phyloP scores from a whole-genome alignment of 805 yeast species.

The Candida parachauliodes region DNA sequence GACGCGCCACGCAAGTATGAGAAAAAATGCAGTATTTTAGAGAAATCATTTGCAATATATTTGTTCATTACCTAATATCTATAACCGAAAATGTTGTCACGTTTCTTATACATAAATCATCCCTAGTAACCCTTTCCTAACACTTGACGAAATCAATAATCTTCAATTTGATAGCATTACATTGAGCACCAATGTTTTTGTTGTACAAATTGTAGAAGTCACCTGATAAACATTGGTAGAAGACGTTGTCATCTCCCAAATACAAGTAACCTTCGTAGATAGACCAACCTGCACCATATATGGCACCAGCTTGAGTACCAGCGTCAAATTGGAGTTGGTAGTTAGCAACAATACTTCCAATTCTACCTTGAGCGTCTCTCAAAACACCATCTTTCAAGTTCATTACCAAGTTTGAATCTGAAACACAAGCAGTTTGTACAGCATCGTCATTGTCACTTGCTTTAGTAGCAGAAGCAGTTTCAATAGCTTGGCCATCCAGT shows the following conservation, averaged over 20 bases:
- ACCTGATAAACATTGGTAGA: slow-evolving; percentile 76
- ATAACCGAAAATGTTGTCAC: no score
- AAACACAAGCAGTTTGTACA: slow-evolving; percentile 36
- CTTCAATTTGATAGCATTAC: slow-evolving; percentile 11
- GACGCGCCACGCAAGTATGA: no score
- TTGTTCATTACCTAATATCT: no score
- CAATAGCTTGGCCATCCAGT: slow-evolving; percentile 42
- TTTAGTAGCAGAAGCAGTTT: slow-evolving; percentile 22
- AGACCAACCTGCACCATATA: slow-evolving; percentile 64
- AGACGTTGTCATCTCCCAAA: slow-evolving; percentile 59
- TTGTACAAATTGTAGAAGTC: slow-evolving; percentile 77
- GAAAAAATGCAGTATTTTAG: no score
- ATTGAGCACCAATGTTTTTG: slow-evolving; percentile 48
- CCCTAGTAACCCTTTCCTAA: neutral
- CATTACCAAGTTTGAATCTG: slow-evolving; percentile 51
- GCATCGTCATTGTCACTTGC: slow-evolving; percentile 12
- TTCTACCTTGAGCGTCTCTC: slow-evolving; percentile 40
- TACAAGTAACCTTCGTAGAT: slow-evolving; percentile 34
- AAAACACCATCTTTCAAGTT: slow-evolving; percentile 49
- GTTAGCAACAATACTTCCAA: slow-evolving; percentile 46
- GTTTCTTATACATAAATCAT: neutral
- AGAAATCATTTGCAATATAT: no score
- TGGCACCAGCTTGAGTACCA: slow-evolving; percentile 78
- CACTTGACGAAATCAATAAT: slow-evolving; percentile 7
- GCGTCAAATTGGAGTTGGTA: slow-evolving; percentile 80